phyloP scores from a whole-genome alignment of 768 basidiomycete genomes.

The Collybia mongolica region DNA sequence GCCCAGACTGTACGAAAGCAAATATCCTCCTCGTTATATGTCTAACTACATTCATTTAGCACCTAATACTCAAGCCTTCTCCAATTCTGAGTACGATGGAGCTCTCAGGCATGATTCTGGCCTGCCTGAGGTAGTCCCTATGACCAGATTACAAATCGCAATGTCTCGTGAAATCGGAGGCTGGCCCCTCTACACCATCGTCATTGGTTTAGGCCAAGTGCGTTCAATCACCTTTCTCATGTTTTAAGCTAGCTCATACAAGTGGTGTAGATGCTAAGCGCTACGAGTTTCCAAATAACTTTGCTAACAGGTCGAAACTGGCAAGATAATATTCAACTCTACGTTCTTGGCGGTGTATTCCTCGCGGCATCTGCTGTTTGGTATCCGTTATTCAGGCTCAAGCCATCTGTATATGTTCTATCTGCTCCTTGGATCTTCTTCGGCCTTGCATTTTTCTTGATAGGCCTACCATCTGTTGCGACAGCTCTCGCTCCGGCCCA shows the following conservation, averaged over 20 bases:
- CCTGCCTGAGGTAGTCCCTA: slow-evolving; percentile 63
- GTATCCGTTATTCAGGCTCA: slow-evolving; percentile 87
- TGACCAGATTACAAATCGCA: slow-evolving; percentile 83
- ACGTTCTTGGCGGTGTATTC: slow-evolving; percentile 90
- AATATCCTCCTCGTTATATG: slow-evolving; percentile 4
- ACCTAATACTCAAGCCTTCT: slow-evolving; percentile 53
- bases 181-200: slow-evolving; percentile 91
- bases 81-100: slow-evolving; percentile 41
- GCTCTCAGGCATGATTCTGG: slow-evolving; percentile 46
- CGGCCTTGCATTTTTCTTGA: slow-evolving; percentile 86
- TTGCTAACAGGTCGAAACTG: slow-evolving; percentile 85
- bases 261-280: slow-evolving; percentile 67
- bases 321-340: slow-evolving; percentile 77
- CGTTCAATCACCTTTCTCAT: slow-evolving; percentile 14
- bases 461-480: slow-evolving; percentile 80
- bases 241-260: slow-evolving; percentile 4
- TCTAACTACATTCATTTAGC: slow-evolving; percentile 23
- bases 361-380: slow-evolving; percentile 82
- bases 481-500: slow-evolving; percentile 59
- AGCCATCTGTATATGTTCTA: slow-evolving; percentile 85
- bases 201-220: slow-evolving; percentile 83
- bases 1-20: slow-evolving; percentile 66
- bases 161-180: slow-evolving; percentile 77
- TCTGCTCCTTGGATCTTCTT: slow-evolving; percentile 91
- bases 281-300: slow-evolving; percentile 94